Conservation (phyloP, 306 rosid genomes). For the Elaeagnus macrophylla region DNA sequence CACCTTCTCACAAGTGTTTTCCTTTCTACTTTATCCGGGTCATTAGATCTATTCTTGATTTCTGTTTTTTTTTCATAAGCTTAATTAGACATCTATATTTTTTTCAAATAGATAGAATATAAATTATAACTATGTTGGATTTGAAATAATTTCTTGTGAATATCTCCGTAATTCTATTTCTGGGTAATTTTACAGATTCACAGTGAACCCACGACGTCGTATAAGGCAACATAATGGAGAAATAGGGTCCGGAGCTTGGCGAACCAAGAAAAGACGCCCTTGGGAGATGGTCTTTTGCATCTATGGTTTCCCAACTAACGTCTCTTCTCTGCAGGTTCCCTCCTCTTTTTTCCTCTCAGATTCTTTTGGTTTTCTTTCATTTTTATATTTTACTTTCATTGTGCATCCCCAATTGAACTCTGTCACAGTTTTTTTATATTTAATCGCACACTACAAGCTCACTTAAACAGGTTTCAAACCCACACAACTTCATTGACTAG, state of each 20-base stretch:
- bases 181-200: conserved; percentile 43
- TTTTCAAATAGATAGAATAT: too few relatives aligned
- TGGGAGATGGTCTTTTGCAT: conserved; percentile 98
- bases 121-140: neutral
- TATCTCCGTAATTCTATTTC: neutral
- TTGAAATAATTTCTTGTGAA: neutral
- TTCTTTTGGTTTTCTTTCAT: neutral
- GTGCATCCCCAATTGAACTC: too few relatives aligned
- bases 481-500: too few relatives aligned
- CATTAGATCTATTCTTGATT: too few relatives aligned
- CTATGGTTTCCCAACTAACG: conserved; percentile 84
- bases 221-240: conserved; percentile 96
- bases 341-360: neutral
- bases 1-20: too few relatives aligned
- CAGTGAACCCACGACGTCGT: conserved; percentile 83
- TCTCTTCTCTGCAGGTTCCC: conserved; percentile 83
- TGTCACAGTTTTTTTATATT: too few relatives aligned
- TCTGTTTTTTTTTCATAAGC: too few relatives aligned
- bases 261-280: conserved; percentile 73
- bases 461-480: too few relatives aligned
- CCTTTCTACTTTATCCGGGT: too few relatives aligned
- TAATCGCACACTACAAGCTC: too few relatives aligned
- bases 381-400: neutral
- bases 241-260: conserved; percentile 76
- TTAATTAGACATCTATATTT: too few relatives aligned